Evolutionary conservation across 345 rosid species (phyloP).

Genomic region (Citrus maxima): DNA sequence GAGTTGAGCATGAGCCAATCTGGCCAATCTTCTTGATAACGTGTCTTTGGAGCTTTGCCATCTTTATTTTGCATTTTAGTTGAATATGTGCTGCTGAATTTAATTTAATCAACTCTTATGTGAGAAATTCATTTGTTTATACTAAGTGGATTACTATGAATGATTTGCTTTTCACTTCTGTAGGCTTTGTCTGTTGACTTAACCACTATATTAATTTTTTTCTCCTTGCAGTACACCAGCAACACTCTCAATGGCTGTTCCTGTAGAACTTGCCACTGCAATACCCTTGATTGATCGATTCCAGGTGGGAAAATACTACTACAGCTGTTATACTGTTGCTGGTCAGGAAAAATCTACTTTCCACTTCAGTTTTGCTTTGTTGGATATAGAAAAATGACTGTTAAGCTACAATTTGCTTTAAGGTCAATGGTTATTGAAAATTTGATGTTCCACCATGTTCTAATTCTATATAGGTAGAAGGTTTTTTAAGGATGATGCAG

Average conservation of each 20-base stretch:
- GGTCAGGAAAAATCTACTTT: background rate
- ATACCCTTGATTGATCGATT: slow-evolving; percentile 91
- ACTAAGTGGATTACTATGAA: background rate
- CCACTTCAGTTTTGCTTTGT: background rate
- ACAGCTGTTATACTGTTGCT: background rate
- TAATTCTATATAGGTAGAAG: slow-evolving; percentile 62
- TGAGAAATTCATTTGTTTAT: background rate
- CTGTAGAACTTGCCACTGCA: slow-evolving; percentile 89
- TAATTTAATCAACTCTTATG: background rate
- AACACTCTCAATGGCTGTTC: slow-evolving; percentile 55
- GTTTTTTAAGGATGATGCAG: slow-evolving; percentile 87
- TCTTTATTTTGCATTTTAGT: background rate
- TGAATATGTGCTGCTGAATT: background rate
- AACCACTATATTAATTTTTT: background rate
- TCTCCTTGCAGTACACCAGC: slow-evolving; percentile 46
- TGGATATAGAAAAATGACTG: background rate
- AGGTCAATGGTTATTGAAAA: background rate
- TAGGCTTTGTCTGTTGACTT: background rate
- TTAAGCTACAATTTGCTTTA: background rate
- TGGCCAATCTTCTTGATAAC: background rate
- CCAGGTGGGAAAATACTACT: slow-evolving; percentile 46
- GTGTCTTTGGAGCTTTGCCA: background rate
- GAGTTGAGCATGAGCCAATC: no score
- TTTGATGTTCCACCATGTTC: slow-evolving; percentile 1
- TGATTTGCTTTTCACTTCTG: background rate